Evolutionary conservation across 495 filamentous ascomycete species (phyloP).

Genomic region (Venustampulla echinocandica): DNA sequence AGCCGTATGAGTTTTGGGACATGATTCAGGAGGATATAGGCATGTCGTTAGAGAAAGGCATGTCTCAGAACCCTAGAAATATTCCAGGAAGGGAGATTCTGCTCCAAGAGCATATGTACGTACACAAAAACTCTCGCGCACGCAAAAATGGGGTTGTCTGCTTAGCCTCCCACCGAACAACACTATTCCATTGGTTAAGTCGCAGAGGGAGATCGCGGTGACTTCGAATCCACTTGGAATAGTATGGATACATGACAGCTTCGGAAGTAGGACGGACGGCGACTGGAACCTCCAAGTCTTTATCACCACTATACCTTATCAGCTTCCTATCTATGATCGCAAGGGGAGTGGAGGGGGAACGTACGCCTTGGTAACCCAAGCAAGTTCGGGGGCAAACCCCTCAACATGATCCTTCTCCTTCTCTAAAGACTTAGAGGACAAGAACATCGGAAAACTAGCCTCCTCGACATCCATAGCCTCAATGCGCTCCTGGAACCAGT

Average conservation of each 20-base stretch:
- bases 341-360: slow-evolving; percentile 21
- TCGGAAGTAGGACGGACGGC: slow-evolving; percentile 94
- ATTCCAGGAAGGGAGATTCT: too few species aligned
- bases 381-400: slow-evolving; percentile 94
- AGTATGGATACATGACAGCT: slow-evolving; percentile 89
- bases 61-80: too few species aligned
- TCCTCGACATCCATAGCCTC: slow-evolving; percentile 87
- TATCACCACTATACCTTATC: slow-evolving; percentile 53
- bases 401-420: slow-evolving; percentile 95
- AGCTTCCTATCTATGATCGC: too few species aligned
- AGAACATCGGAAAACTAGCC: slow-evolving; percentile 91
- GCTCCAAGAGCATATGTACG: too few species aligned
- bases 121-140: slow-evolving; percentile 89
- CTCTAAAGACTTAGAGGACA: slow-evolving; percentile 81
- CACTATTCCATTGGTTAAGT: slow-evolving; percentile 97
- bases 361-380: slow-evolving; percentile 96
- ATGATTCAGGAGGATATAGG: too few species aligned
- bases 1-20: too few species aligned
- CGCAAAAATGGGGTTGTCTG: slow-evolving; percentile 91
- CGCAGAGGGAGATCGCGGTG: slow-evolving; percentile 88
- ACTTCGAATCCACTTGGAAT: slow-evolving; percentile 89
- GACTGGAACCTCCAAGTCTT: slow-evolving; percentile 85
- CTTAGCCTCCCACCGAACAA: slow-evolving; percentile 98
- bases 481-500: slow-evolving; percentile 81
- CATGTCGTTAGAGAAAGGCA: too few species aligned